Evolutionary conservation across 306 rosid species (phyloP).

Genomic region (Nissolia schottii): DNA sequence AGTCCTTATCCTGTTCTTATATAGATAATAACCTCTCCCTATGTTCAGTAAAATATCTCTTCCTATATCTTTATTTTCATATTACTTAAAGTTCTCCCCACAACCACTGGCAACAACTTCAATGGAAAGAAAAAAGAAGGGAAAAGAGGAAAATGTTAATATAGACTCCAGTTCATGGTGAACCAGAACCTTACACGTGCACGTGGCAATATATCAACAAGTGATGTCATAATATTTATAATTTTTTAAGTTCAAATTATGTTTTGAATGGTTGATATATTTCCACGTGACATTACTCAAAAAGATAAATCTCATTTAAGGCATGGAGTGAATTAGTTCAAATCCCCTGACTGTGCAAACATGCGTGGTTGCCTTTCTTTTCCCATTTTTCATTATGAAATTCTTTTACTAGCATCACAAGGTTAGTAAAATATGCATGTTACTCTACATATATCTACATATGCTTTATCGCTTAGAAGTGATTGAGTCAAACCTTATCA

Average conservation of each 20-base stretch:
- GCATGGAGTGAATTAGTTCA: background rate
- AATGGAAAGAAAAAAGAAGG: background rate
- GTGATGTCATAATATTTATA: too few relatives aligned
- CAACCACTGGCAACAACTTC: constrained; percentile 10
- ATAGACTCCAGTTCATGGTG: too few relatives aligned
- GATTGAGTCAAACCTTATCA: constrained; percentile 68
- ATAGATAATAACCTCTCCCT: background rate
- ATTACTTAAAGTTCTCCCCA: background rate
- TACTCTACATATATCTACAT: background rate
- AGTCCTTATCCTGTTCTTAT: constrained; percentile 4
- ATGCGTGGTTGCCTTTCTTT: constrained; percentile 4
- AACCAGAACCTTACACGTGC: too few relatives aligned
- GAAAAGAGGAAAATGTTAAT: background rate
- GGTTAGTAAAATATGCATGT: background rate
- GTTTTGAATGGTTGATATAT: too few relatives aligned
- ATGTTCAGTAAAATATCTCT: background rate
- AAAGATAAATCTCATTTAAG: background rate
- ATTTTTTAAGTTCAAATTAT: too few relatives aligned
- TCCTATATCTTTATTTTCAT: constrained; percentile 7
- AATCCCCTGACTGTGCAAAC: background rate
- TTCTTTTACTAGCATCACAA: background rate
- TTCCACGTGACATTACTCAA: too few relatives aligned
- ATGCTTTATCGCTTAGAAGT: background rate
- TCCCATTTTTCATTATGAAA: background rate
- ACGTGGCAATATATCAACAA: too few relatives aligned